Conservation (phyloP, 768 basidiomycete species). For the Kwoniella heveanensis region DNA sequence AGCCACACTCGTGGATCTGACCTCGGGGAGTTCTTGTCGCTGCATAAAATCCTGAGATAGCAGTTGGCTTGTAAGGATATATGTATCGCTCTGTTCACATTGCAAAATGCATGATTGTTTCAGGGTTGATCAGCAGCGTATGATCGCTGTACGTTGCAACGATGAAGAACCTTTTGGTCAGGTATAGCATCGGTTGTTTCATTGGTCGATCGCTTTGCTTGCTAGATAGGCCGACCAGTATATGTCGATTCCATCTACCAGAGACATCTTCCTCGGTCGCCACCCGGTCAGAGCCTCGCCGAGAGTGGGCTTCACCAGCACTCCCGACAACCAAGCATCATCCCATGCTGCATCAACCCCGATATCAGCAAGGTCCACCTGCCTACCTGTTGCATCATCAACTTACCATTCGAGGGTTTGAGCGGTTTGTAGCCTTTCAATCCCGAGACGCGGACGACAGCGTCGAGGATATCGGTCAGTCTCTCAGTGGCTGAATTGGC, state of each 20-base stretch:
- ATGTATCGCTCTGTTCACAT: too few relatives aligned
- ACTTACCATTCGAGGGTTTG: conserved; percentile 55
- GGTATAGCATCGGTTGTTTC: too few relatives aligned
- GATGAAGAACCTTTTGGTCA: too few relatives aligned
- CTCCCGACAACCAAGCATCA: conserved; percentile 55
- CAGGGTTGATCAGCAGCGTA: not conserved
- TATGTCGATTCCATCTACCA: conserved; percentile 59
- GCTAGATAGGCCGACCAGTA: conserved; percentile 54
- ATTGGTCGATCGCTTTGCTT: conserved; percentile 1
- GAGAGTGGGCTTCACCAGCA: conserved; percentile 53
- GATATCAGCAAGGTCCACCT: not conserved
- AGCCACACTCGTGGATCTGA: too few relatives aligned
- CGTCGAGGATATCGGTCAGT: conserved; percentile 58
- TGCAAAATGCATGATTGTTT: too few relatives aligned
- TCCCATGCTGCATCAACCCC: conserved; percentile 55
- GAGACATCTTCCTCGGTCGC: conserved; percentile 58
- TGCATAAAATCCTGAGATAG: too few relatives aligned
- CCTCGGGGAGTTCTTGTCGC: too few relatives aligned
- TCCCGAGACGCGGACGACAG: conserved; percentile 58
- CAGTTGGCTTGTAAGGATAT: too few relatives aligned
- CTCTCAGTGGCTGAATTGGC: conserved; percentile 59
- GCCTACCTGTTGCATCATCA: not conserved
- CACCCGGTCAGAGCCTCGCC: conserved; percentile 60
- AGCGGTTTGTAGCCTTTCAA: conserved; percentile 56
- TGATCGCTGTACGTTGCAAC: too few relatives aligned